These are phyloP conservation scores for Hygrocybe punicea DNA, from an alignment of 768 basidiomycete species.

Conservation along the genomic window DNA sequence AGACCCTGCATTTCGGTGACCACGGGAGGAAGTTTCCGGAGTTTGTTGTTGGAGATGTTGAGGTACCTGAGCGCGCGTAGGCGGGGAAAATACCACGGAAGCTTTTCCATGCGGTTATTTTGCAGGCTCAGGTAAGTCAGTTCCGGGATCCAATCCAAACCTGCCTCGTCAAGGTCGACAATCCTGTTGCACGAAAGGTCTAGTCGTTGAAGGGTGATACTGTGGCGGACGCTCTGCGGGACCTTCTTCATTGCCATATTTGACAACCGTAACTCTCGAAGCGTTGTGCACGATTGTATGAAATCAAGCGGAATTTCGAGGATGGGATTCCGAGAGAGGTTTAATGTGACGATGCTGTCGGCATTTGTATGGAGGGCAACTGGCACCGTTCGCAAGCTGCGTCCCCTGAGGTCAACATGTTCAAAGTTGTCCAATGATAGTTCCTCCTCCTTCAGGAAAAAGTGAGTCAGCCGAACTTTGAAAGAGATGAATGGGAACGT, in stretches of 20 bases:
- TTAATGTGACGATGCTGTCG: slow-evolving; percentile 76
- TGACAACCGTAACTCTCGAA: slow-evolving; percentile 82
- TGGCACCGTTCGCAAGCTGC: slow-evolving; percentile 83
- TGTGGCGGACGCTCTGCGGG: slow-evolving; percentile 77
- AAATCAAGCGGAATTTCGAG: slow-evolving; percentile 96
- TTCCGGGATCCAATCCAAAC: slow-evolving; percentile 69
- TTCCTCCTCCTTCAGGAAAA: slow-evolving; percentile 64
- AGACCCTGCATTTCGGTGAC: slow-evolving; percentile 72
- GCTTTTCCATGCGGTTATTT: slow-evolving; percentile 86
- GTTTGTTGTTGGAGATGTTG: slow-evolving; percentile 96
- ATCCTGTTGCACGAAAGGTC: slow-evolving; percentile 93
- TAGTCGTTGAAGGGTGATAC: slow-evolving; percentile 67
- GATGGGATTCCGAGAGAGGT: slow-evolving; percentile 91
- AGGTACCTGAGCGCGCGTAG: slow-evolving; percentile 68
- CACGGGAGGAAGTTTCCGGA: slow-evolving; percentile 67
- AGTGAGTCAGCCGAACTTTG: neutral
- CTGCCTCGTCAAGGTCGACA: slow-evolving; percentile 81
- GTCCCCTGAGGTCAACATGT: slow-evolving; percentile 75
- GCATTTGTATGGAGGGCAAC: slow-evolving; percentile 82
- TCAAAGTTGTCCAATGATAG: slow-evolving; percentile 68
- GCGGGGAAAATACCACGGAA: slow-evolving; percentile 83
- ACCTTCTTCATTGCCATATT: slow-evolving; percentile 95
- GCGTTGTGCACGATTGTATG: slow-evolving; percentile 77
- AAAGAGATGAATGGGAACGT: slow-evolving; percentile 25
- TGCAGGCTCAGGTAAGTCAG: slow-evolving; percentile 70